phyloP scores from a whole-genome alignment of 2,329 filamentous ascomycete species.

The Xylaria sp. region DNA sequence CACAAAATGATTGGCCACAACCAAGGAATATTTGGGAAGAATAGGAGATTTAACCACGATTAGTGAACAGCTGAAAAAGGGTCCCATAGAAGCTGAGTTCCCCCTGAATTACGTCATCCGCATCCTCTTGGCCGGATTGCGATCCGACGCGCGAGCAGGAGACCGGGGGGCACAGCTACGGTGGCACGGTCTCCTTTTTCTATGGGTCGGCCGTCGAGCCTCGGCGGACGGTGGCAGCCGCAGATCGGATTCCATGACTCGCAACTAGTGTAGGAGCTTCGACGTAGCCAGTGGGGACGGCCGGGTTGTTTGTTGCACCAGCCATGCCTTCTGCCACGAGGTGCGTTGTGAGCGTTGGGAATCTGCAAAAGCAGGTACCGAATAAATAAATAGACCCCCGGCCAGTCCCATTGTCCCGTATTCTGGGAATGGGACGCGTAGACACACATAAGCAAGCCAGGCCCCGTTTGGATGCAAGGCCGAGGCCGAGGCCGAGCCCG shows the following conservation, averaged over 20 bases:
- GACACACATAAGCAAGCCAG: not conserved
- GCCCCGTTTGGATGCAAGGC: slow-evolving; percentile 6
- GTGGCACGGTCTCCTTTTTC: slow-evolving; percentile 1
- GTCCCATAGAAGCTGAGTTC: too few relatives aligned
- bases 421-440: not conserved
- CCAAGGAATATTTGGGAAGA: too few relatives aligned
- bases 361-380: not conserved
- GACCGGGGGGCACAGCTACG: not conserved
- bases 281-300: too few relatives aligned
- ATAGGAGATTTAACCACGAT: too few relatives aligned
- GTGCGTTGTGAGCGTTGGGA: not conserved
- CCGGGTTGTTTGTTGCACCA: too few relatives aligned
- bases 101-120: slow-evolving; percentile 9
- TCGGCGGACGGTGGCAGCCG: too few relatives aligned
- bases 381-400: not conserved
- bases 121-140: not conserved
- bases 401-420: not conserved
- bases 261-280: too few relatives aligned
- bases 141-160: not conserved
- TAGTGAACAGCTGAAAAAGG: too few relatives aligned
- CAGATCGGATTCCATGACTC: too few relatives aligned
- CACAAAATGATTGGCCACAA: too few relatives aligned
- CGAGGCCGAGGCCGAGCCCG: not conserved
- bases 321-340: too few relatives aligned
- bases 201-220: not conserved